These are phyloP conservation scores for Lasiodiplodia sp. DNA, from an alignment of 2,329 filamentous ascomycete species.

Conservation along the genomic window DNA sequence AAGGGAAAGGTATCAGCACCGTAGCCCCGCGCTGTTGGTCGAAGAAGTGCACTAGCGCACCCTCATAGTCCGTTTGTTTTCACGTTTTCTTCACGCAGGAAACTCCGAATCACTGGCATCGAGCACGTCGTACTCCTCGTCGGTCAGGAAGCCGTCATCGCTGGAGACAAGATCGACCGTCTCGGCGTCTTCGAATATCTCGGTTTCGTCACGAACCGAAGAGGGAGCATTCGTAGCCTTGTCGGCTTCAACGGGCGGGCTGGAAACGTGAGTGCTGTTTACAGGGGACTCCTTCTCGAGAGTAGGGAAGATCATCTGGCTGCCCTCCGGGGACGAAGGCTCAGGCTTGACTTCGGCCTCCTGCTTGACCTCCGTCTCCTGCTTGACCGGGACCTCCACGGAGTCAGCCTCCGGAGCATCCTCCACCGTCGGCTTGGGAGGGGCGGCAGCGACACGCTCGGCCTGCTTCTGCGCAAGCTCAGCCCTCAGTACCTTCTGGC, in stretches of 20 bases:
- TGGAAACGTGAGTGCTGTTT: conserved; percentile 70
- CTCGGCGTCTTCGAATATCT: conserved; percentile 65
- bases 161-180: conserved; percentile 60
- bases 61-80: background rate
- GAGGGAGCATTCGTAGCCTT: conserved; percentile 44
- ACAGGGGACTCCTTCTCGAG: conserved; percentile 92
- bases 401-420: conserved; percentile 26
- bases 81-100: conserved; percentile 11
- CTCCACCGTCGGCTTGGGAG: conserved; percentile 29
- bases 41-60: background rate
- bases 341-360: conserved; percentile 27
- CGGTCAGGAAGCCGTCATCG: conserved; percentile 86
- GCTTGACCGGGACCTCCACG: conserved; percentile 11
- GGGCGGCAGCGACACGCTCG: conserved; percentile 2
- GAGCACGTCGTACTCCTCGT: conserved; percentile 97
- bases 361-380: conserved; percentile 5
- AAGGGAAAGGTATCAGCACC: background rate
- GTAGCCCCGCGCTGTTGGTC: background rate
- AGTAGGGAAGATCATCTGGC: conserved; percentile 95
- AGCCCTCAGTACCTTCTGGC: conserved; percentile 16
- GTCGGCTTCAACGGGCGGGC: conserved; percentile 34
- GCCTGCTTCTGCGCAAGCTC: conserved; percentile 25
- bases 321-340: conserved; percentile 46
- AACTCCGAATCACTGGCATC: conserved; percentile 78
- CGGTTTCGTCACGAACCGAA: conserved; percentile 59